phyloP scores from a whole-genome alignment of 2,329 filamentous ascomycete species.

The Fusarium goolgardi region DNA sequence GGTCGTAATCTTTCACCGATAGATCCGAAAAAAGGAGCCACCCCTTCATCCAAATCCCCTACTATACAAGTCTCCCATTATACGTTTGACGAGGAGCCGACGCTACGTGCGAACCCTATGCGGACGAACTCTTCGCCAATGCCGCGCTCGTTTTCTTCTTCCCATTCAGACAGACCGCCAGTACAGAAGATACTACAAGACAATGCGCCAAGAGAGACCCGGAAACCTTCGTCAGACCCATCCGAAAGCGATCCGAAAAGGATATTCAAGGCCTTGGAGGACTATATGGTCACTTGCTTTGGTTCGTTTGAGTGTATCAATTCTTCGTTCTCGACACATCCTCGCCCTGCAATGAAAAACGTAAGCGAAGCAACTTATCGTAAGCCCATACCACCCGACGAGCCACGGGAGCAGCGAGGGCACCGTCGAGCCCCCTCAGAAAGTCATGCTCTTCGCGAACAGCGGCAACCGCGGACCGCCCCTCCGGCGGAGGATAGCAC shows the following conservation, averaged over 20 bases:
- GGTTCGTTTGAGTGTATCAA: slow-evolving; percentile 79
- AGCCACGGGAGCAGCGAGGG: slow-evolving; percentile 48
- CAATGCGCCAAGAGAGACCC: slow-evolving; percentile 27
- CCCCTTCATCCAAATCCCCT: slow-evolving; percentile 28
- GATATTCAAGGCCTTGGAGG: slow-evolving; percentile 81
- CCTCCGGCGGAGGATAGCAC: slow-evolving; percentile 36
- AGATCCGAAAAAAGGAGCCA: slow-evolving; percentile 14
- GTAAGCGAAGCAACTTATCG: slow-evolving; percentile 46
- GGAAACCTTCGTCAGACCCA: slow-evolving; percentile 28
- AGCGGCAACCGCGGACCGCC: slow-evolving; percentile 35
- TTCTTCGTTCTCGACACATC: slow-evolving; percentile 72
- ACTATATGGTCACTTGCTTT: slow-evolving; percentile 78
- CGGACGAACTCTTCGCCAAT: slow-evolving; percentile 38
- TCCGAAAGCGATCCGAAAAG: slow-evolving; percentile 59
- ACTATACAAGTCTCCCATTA: slow-evolving; percentile 43
- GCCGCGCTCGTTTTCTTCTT: slow-evolving; percentile 58
- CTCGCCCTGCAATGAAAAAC: slow-evolving; percentile 49
- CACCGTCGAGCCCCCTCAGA: slow-evolving; percentile 53
- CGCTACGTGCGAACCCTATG: slow-evolving; percentile 51
- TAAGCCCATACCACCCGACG: slow-evolving; percentile 46
- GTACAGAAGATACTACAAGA: slow-evolving; percentile 35
- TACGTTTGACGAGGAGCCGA: slow-evolving; percentile 55
- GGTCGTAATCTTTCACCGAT: slow-evolving; percentile 15
- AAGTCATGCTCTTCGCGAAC: slow-evolving; percentile 47
- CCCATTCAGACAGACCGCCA: slow-evolving; percentile 56